phyloP scores from a whole-genome alignment of 2,329 filamentous ascomycete species.

The Capronia americana region DNA sequence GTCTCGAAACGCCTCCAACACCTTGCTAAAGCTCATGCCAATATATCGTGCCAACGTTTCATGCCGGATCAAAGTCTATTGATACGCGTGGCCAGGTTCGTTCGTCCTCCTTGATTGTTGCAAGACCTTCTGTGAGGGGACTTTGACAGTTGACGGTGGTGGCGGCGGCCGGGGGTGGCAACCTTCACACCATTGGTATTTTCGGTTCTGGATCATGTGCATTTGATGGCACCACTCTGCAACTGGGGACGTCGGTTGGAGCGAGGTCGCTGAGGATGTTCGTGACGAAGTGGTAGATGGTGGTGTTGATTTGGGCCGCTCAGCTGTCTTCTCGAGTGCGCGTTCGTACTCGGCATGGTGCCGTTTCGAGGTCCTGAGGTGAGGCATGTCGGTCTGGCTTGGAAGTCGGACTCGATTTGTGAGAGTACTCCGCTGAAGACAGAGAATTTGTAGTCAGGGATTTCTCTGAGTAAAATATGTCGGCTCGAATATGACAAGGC shows the following conservation, averaged over 20 bases:
- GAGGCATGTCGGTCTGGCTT: conserved; percentile 17
- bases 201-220: conserved; percentile 37
- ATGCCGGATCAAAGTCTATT: conserved; percentile 19
- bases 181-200: conserved; percentile 39
- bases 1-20: conserved; percentile 28
- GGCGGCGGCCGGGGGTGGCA: conserved; percentile 32
- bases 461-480: conserved; percentile 10
- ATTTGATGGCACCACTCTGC: conserved; percentile 40
- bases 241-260: conserved; percentile 34
- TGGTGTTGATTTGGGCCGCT: conserved; percentile 24
- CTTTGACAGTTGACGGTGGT: conserved; percentile 17
- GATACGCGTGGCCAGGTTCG: conserved; percentile 32
- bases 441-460: not conserved
- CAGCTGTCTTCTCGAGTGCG: conserved; percentile 14
- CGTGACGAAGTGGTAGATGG: conserved; percentile 31
- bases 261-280: conserved; percentile 31
- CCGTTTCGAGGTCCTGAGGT: conserved; percentile 19
- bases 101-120: conserved; percentile 24
- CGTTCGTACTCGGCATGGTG: conserved; percentile 31
- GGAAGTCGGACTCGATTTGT: not conserved
- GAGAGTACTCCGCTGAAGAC: not conserved
- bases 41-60: not conserved
- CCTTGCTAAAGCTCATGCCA: conserved; percentile 30
- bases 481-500: not conserved
- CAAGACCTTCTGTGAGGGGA: conserved; percentile 32